These are phyloP conservation scores for Platanthera guangdongensis DNA, from an alignment of 106 monocot genomes.

Conservation along the genomic window DNA sequence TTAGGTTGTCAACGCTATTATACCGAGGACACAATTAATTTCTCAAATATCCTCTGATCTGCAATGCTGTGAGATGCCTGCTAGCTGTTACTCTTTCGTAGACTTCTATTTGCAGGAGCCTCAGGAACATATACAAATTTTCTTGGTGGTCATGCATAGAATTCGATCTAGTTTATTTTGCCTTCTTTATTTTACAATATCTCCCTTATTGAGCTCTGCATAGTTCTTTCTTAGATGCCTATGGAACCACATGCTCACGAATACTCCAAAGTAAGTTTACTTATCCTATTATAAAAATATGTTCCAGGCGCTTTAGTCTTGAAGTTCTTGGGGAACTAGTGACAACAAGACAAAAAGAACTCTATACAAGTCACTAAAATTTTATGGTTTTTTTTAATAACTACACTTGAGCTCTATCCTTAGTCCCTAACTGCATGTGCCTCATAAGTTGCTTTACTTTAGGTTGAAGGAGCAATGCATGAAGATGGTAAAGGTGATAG, in stretches of 20 bases:
- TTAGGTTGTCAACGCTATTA: not conserved
- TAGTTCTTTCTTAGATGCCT: not conserved
- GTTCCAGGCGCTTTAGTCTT: not conserved
- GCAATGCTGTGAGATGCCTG: too few species aligned
- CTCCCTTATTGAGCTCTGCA: not conserved
- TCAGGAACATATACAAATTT: not conserved
- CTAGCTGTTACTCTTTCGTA: too few species aligned
- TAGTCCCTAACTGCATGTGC: not conserved
- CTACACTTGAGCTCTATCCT: not conserved
- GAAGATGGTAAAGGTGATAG: slow-evolving; percentile 69
- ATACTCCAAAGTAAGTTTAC: not conserved
- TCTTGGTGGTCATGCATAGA: not conserved
- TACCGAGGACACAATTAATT: too few species aligned
- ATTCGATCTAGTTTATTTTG: not conserved
- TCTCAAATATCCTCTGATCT: too few species aligned
- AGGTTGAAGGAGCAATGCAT: slow-evolving; percentile 91
- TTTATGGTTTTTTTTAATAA: not conserved
- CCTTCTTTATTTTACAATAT: not conserved
- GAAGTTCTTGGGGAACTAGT: not conserved
- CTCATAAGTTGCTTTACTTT: not conserved
- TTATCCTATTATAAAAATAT: not conserved
- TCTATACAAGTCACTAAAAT: not conserved
- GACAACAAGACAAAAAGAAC: not conserved
- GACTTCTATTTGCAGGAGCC: too few species aligned
- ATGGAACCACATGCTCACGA: not conserved